Conservation (phyloP, 192 early-diverging fungal species). For the Entomortierella beljakovae region DNA sequence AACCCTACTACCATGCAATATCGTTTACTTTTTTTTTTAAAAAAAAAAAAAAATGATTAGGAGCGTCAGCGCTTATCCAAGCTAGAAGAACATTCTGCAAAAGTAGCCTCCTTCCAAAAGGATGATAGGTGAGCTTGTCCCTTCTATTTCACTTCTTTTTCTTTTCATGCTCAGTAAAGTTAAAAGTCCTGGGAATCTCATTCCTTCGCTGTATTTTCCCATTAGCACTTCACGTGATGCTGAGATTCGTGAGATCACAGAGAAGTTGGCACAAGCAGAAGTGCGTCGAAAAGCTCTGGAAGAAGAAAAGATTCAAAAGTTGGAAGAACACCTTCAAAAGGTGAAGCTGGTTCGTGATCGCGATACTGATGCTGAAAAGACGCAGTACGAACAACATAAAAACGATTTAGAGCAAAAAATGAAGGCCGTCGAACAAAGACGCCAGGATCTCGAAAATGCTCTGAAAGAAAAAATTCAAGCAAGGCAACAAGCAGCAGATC, state of each 20-base stretch:
- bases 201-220: background rate
- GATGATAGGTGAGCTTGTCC: slow-evolving; percentile 29
- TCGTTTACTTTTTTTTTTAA: too few relatives aligned
- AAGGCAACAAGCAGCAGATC: slow-evolving; percentile 30
- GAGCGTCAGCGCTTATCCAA: slow-evolving; percentile 41
- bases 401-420: slow-evolving; percentile 47
- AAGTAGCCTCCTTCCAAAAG: slow-evolving; percentile 46
- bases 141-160: background rate
- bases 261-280: slow-evolving; percentile 45
- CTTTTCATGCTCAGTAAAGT: background rate
- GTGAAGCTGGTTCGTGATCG: slow-evolving; percentile 29
- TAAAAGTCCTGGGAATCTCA: background rate
- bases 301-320: slow-evolving; percentile 37
- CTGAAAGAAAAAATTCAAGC: slow-evolving; percentile 52
- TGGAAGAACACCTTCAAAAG: slow-evolving; percentile 39
- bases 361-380: slow-evolving; percentile 27
- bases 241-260: slow-evolving; percentile 48
- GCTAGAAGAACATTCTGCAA: slow-evolving; percentile 43
- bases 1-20: too few relatives aligned
- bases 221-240: slow-evolving; percentile 25
- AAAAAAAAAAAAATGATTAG: too few relatives aligned
- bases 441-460: slow-evolving; percentile 31
- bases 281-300: slow-evolving; percentile 45
- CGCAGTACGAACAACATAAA: slow-evolving; percentile 46
- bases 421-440: slow-evolving; percentile 47